phyloP scores from a whole-genome alignment of 2,329 filamentous ascomycete genomes.

The Epichloe festucae region DNA sequence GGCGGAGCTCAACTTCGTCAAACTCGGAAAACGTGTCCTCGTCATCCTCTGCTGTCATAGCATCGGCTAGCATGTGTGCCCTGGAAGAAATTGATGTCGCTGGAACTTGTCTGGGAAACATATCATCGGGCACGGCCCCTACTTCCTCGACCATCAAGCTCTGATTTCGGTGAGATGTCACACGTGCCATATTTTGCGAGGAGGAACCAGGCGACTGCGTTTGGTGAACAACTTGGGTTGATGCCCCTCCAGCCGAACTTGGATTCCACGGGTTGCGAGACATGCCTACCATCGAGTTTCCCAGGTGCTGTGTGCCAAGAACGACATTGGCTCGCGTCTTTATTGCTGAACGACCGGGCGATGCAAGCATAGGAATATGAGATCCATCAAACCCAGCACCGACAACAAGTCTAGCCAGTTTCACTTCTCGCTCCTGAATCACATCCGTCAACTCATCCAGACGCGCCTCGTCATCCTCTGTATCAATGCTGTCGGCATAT shows the following conservation, averaged over 20 bases:
- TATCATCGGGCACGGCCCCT: conserved; percentile 9
- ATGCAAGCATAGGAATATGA: conserved; percentile 21
- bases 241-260: conserved; percentile 17
- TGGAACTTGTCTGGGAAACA: conserved; percentile 15
- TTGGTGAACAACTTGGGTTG: conserved; percentile 38
- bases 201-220: conserved; percentile 30
- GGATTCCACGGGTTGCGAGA: conserved; percentile 21
- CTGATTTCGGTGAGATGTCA: conserved; percentile 7
- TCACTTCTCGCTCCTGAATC: conserved; percentile 30
- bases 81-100: conserved; percentile 1
- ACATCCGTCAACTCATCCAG: conserved; percentile 35
- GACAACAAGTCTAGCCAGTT: conserved; percentile 27
- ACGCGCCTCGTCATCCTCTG: conserved; percentile 35
- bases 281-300: conserved; percentile 18
- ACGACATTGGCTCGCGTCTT: conserved; percentile 20
- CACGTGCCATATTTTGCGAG: conserved; percentile 10
- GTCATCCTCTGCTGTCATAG: conserved; percentile 6
- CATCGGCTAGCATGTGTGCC: not conserved
- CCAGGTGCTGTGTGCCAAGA: conserved; percentile 30
- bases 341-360: conserved; percentile 5
- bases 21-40: conserved; percentile 18
- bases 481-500: conserved; percentile 38
- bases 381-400: conserved; percentile 33
- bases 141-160: conserved; percentile 14
- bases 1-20: conserved; percentile 15